Evolutionary conservation across 176 grass and related monocot genomes (phyloP).

Genomic region (Areca catechu): DNA sequence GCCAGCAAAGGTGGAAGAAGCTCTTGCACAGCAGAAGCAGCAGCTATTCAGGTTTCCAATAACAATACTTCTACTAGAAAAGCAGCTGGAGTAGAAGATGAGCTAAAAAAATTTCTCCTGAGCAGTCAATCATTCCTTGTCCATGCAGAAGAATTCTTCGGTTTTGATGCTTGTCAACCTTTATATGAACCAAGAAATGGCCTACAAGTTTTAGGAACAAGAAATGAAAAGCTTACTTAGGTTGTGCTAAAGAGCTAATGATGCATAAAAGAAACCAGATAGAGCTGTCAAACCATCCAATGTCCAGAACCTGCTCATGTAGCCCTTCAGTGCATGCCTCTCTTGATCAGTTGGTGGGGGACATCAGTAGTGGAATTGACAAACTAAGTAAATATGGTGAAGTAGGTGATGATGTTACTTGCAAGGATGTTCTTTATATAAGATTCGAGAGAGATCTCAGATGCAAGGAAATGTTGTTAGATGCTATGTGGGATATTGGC

Average conservation of each 20-base stretch:
- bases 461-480: conserved; percentile 29
- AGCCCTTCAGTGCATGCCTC: conserved; percentile 23
- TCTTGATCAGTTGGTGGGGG: conserved; percentile 35
- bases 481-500: conserved; percentile 50
- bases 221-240: conserved; percentile 33
- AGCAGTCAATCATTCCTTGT: conserved; percentile 30
- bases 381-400: conserved; percentile 32
- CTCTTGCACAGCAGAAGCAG: conserved; percentile 17
- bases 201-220: conserved; percentile 2
- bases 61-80: conserved; percentile 6
- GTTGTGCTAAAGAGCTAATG: conserved; percentile 46
- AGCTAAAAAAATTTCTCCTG: conserved; percentile 48
- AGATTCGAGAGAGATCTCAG: conserved; percentile 74
- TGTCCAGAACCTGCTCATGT: conserved; percentile 11
- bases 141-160: conserved; percentile 25
- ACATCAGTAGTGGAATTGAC: conserved; percentile 22
- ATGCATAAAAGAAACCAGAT: conserved; percentile 26
- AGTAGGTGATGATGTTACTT: neutral
- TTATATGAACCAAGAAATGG: conserved; percentile 6
- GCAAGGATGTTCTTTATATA: conserved; percentile 37
- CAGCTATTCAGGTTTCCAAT: neutral
- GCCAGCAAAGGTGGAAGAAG: conserved; percentile 11
- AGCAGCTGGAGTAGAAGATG: conserved; percentile 28
- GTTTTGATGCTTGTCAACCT: neutral
- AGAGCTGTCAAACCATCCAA: conserved; percentile 13